phyloP scores from a whole-genome alignment of 371 early-diverging fungal genomes.

The Mortierella sp. region DNA sequence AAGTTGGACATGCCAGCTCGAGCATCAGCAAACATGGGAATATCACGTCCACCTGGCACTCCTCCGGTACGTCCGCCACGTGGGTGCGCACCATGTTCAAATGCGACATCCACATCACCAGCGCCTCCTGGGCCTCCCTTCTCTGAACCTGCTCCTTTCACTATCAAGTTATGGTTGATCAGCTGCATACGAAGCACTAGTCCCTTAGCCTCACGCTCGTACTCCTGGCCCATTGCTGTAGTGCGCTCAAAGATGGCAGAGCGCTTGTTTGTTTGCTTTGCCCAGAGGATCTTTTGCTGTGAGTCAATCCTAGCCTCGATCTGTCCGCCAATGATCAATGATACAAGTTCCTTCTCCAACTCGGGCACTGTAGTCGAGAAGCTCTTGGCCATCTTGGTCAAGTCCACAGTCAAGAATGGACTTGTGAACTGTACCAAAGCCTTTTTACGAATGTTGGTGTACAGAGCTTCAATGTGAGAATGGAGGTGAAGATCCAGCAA shows the following conservation, averaged over 20 bases:
- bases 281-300: slow-evolving; percentile 80
- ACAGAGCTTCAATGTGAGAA: slow-evolving; percentile 74
- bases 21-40: slow-evolving; percentile 30
- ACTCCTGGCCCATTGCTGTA: slow-evolving; percentile 70
- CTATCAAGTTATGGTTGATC: slow-evolving; percentile 64
- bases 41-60: slow-evolving; percentile 22
- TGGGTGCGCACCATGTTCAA: neutral
- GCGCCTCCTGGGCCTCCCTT: slow-evolving; percentile 20
- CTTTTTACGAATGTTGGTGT: slow-evolving; percentile 77
- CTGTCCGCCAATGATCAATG: slow-evolving; percentile 72
- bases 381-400: slow-evolving; percentile 82
- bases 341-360: slow-evolving; percentile 79
- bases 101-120: slow-evolving; percentile 10
- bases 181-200: slow-evolving; percentile 72
- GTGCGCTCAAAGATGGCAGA: slow-evolving; percentile 73
- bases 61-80: slow-evolving; percentile 29
- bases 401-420: slow-evolving; percentile 84
- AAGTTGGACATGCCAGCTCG: slow-evolving; percentile 33
- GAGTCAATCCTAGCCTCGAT: slow-evolving; percentile 87
- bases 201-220: slow-evolving; percentile 68
- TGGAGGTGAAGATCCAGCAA: slow-evolving; percentile 82
- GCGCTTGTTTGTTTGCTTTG: slow-evolving; percentile 75
- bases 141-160: slow-evolving; percentile 39
- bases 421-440: slow-evolving; percentile 87
- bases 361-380: slow-evolving; percentile 71